Conservation (phyloP, 2,329 filamentous ascomycete genomes). For the Biscogniauxia marginata region DNA sequence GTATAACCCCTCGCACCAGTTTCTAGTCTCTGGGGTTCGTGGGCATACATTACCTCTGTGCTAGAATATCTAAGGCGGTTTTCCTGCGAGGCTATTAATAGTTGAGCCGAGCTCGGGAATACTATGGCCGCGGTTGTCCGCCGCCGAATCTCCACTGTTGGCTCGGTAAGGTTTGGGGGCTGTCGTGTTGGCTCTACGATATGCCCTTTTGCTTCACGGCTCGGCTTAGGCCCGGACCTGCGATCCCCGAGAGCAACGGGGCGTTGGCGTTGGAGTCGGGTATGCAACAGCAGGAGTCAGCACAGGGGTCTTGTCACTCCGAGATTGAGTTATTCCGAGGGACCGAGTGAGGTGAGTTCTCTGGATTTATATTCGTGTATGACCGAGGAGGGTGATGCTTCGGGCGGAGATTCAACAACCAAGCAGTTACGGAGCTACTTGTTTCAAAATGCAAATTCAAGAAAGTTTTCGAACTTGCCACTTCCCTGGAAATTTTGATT, state of each 20-base stretch:
- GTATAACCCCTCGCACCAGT: background rate
- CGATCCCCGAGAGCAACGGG: background rate
- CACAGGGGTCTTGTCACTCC: slow-evolving; percentile 25
- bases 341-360: slow-evolving; percentile 32
- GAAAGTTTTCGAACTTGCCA: too few relatives aligned
- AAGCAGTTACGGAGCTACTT: too few relatives aligned
- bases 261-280: slow-evolving; percentile 1
- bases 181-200: background rate
- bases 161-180: background rate
- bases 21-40: background rate
- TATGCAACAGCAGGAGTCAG: too few relatives aligned
- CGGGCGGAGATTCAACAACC: too few relatives aligned
- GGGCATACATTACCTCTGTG: background rate
- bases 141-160: background rate
- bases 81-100: too few relatives aligned
- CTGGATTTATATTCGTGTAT: background rate
- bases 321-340: slow-evolving; percentile 33
- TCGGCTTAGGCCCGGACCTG: background rate
- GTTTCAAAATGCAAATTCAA: too few relatives aligned
- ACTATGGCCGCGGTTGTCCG: background rate
- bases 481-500: background rate
- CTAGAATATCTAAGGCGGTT: too few relatives aligned
- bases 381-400: background rate
- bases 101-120: too few relatives aligned
- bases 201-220: background rate